Evolutionary conservation across 2,329 filamentous ascomycete species (phyloP), one percentile per base, ranked within the genome.

Genomic region (Dactylellina parvicollis): DNA sequence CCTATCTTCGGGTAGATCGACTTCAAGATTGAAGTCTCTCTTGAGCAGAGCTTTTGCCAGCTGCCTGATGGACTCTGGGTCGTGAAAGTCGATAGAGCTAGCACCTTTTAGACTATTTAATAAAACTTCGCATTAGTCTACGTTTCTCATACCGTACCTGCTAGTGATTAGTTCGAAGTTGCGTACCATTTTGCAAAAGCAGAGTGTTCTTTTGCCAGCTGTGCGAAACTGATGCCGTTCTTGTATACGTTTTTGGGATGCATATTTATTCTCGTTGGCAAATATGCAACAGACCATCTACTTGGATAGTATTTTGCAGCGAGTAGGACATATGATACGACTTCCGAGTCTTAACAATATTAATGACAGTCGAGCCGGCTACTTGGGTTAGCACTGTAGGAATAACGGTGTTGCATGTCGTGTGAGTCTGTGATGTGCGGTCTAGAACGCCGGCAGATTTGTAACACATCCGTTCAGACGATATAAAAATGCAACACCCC

Each of bases 1-100:
- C 20, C 94, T 85, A 80, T 96, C 88, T 24, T 86, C 82, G 0
- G 92, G 92, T 0, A 98, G 83, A 4, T 89, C 84, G 12, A 97
- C 82, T 0, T 83, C 78, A 7, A 98, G 81, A 10, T 84, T 85
- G 80, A 97, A 98, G 80, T 97, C 89, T 12, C 86, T 81, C 70
- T 86, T 87, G 16, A 98, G 83, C 1, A 97, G 84, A 16, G 89
- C 89, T 78, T 90, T 92, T 9, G 93, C 96, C 52, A 98, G 83
- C 77, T 85, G 82, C 77, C 90, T 86, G 7, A 96, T 87, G 20
- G 91, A 87, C 54, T 85, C 82, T 3, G 93, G 90, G 77, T 96
- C 86, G 56, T 87, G 89, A 77, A 98, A 98, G 81, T 97, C 88
- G 24, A 96, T 83, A 75, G 89, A 87, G 7, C 83, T 84, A 72